A percentile compares a stretch with the other conserved stretches of the same genome.
These are phyloP conservation scores for Arthrobotrys sphaeroides DNA, from an alignment of 2,329 filamentous ascomycete species.

Conservation along the genomic window DNA sequence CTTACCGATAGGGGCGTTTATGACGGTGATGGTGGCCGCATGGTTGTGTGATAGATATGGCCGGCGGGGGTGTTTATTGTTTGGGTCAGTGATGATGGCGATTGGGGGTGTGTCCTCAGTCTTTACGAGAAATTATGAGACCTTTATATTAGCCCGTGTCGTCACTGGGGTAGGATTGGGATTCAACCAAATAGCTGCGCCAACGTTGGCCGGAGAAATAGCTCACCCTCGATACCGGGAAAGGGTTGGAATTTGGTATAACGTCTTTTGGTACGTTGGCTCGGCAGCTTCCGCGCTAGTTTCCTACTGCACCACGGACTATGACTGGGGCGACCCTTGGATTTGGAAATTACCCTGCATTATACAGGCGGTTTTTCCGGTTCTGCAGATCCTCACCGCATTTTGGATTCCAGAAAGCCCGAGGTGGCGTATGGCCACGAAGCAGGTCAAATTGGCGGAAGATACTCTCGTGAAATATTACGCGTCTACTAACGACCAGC, in stretches of 20 bases:
- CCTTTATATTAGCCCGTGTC: neutral
- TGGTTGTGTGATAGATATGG: slow-evolving; percentile 10
- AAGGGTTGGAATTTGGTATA: slow-evolving; percentile 15
- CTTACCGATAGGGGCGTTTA: neutral
- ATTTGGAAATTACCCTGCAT: slow-evolving; percentile 31
- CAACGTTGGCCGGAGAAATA: slow-evolving; percentile 17
- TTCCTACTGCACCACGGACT: neutral
- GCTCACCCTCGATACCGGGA: slow-evolving; percentile 18
- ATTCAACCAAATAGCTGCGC: slow-evolving; percentile 31
- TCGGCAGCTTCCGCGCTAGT: neutral
- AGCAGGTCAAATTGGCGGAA: neutral
- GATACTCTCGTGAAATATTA: slow-evolving; percentile 11
- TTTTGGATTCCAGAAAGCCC: slow-evolving; percentile 20
- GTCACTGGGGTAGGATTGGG: slow-evolving; percentile 17
- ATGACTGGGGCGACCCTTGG: neutral
- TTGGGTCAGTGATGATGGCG: slow-evolving; percentile 5
- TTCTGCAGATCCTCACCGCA: neutral
- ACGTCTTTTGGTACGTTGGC: slow-evolving; percentile 36
- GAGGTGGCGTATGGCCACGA: neutral
- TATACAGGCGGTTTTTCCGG: slow-evolving; percentile 13
- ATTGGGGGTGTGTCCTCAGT: neutral
- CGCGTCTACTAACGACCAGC: neutral
- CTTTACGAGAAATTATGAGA: neutral
- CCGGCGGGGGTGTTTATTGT: neutral
- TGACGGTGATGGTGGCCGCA: neutral